phyloP scores from a whole-genome alignment of 768 basidiomycete genomes.

The Solioccasus polychromus region DNA sequence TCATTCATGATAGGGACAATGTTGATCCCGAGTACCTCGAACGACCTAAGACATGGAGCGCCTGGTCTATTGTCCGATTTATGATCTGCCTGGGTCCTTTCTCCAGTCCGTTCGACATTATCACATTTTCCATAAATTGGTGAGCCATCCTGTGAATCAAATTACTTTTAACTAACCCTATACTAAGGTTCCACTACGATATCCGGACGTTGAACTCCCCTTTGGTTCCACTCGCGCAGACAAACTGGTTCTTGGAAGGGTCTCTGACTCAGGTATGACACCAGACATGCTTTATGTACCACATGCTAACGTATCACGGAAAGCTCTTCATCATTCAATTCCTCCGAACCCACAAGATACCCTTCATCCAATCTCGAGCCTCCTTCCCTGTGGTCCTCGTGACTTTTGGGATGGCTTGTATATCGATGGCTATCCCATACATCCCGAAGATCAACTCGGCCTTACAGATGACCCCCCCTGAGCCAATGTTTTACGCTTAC shows the following conservation, averaged over 20 bases:
- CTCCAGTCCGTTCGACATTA: slow-evolving; percentile 36
- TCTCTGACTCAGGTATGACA: slow-evolving; percentile 34
- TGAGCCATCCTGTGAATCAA: background rate
- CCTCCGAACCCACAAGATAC: slow-evolving; percentile 29
- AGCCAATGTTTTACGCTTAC: slow-evolving; percentile 29
- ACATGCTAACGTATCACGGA: background rate
- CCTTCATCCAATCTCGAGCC: slow-evolving; percentile 32
- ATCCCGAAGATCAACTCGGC: slow-evolving; percentile 31
- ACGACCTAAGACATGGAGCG: slow-evolving; percentile 30
- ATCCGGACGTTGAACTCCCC: slow-evolving; percentile 28
- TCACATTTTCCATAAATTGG: slow-evolving; percentile 34
- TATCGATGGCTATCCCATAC: slow-evolving; percentile 33
- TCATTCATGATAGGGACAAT: slow-evolving; percentile 30
- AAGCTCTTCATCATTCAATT: slow-evolving; percentile 34
- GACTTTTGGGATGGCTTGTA: slow-evolving; percentile 31
- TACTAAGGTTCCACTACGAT: slow-evolving; percentile 29
- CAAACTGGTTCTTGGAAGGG: slow-evolving; percentile 37
- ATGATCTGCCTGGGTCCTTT: slow-evolving; percentile 36
- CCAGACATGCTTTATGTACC: background rate
- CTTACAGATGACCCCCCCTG: slow-evolving; percentile 25
- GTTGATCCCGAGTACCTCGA: slow-evolving; percentile 37
- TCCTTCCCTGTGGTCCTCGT: slow-evolving; percentile 25
- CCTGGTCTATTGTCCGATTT: slow-evolving; percentile 34
- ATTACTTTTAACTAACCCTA: background rate
- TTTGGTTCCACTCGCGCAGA: slow-evolving; percentile 32